Evolutionary conservation across 495 filamentous ascomycete genomes (phyloP), one percentile per base, ranked within the genome.

Genomic region (Penicillium coprophilum): DNA sequence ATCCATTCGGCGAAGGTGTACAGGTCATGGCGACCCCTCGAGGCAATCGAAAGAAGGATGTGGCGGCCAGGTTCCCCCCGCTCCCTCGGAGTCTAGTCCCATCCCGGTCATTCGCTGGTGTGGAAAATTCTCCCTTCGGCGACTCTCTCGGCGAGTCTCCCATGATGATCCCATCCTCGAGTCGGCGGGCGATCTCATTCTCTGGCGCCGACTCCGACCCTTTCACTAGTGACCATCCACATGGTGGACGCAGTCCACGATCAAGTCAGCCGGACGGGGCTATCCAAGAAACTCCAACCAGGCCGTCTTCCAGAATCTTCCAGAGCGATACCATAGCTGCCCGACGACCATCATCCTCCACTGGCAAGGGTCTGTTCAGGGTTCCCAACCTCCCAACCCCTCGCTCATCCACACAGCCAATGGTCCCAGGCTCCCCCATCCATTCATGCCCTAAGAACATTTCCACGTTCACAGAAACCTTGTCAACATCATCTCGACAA

Each of bases 21-120:
- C 87, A 88, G 56, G 85, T 95, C 38, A 86, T 87, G 69, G 90
- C 90, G 20, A 95, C 90, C 1, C 90, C 90, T 11, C 86, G 81
- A 38, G 82, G 70, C 27, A 68, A 66, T 50, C 72, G 74, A 23
- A 79, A 69, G 66, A 77, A 62, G 51, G 74, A 79, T 36, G 61
- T 61, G 6, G 53, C 58, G 13, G 52, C 62, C 9, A 72, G 65
- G 12, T 41, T 76, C 36, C 71, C 71, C 1, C 66, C 66, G n/a
- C 40, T 73, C 19, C 67, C 71, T 46, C 64, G 63, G 13, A 69
- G 58, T 46, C 56, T 73, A 1, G 53, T 50, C 12, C 59, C 64
- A 39, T 71, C 60, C 20, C 63, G 55, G n/a, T 68, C 67, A 32
- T 69, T 67, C 50, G 58, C 63, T 0, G 66, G 66, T 8, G 61